phyloP scores from a whole-genome alignment of 345 rosid genomes.

The Triadica sebifera region DNA sequence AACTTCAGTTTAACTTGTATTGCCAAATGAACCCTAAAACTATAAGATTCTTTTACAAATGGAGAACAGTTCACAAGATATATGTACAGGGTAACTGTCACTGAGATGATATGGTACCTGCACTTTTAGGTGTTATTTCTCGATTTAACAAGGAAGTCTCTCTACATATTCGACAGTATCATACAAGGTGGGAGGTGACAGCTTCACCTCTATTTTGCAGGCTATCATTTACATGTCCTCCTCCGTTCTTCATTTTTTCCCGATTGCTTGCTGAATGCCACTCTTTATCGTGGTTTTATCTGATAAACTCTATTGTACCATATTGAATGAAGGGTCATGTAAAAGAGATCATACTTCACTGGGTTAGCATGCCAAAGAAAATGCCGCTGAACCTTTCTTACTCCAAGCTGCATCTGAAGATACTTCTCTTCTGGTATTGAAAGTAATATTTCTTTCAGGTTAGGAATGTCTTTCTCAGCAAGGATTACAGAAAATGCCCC shows the following conservation, averaged over 20 bases:
- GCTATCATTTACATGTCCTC: background rate
- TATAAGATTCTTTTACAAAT: background rate
- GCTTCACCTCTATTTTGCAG: background rate
- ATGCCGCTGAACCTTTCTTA: constrained; percentile 71
- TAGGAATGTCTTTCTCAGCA: constrained; percentile 82
- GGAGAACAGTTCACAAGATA: background rate
- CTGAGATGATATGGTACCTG: background rate
- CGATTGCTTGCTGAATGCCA: background rate
- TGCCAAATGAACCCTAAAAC: background rate
- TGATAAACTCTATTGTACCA: constrained; percentile 89
- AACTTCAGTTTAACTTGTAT: background rate
- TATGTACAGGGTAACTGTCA: background rate
- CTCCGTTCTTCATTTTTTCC: background rate
- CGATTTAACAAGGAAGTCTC: constrained; percentile 1
- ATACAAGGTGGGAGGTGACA: background rate
- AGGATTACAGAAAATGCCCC: constrained; percentile 61
- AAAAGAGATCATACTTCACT: constrained; percentile 74
- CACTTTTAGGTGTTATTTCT: background rate
- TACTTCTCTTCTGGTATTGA: constrained; percentile 70
- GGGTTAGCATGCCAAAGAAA: constrained; percentile 90
- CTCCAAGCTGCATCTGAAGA: constrained; percentile 65
- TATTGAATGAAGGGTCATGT: constrained; percentile 90
- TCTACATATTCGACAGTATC: background rate
- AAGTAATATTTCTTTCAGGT: constrained; percentile 53
- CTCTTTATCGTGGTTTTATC: constrained; percentile 53